phyloP scores from a whole-genome alignment of 768 basidiomycete genomes.

The Russula brevipes region DNA sequence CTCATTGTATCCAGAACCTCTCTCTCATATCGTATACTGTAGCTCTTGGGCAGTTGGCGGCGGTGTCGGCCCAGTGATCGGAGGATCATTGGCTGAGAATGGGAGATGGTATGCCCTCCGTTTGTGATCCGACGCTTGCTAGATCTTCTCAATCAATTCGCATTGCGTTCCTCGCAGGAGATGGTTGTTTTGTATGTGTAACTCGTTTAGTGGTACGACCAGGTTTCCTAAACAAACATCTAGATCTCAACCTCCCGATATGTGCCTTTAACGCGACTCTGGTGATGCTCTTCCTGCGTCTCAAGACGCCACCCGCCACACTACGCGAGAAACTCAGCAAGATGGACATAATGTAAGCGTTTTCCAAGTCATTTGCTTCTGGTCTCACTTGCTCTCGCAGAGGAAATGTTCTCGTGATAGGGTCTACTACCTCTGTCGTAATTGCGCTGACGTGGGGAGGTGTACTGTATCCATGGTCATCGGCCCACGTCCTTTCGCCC shows the following conservation, averaged over 20 bases:
- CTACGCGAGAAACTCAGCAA: conserved; percentile 32
- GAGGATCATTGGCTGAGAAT: conserved; percentile 28
- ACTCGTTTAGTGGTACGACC: background rate
- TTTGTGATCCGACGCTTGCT: background rate
- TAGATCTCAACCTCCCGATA: conserved; percentile 39
- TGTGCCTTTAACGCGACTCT: conserved; percentile 30
- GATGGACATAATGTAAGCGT: conserved; percentile 39
- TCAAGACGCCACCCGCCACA: conserved; percentile 35
- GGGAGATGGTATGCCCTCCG: conserved; percentile 16
- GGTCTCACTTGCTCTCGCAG: conserved; percentile 26
- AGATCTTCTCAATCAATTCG: background rate
- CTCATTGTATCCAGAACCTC: too few relatives aligned
- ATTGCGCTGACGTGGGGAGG: conserved; percentile 43
- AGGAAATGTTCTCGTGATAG: conserved; percentile 35
- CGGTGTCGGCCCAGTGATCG: conserved; percentile 31
- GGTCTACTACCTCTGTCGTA: conserved; percentile 29
- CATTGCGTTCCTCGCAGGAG: conserved; percentile 11
- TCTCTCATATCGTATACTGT: background rate
- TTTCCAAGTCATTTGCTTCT: background rate
- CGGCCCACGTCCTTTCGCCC: conserved; percentile 38
- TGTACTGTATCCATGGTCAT: conserved; percentile 38
- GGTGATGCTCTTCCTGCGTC: conserved; percentile 31
- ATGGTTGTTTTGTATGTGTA: conserved; percentile 25
- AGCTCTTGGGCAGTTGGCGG: conserved; percentile 31
- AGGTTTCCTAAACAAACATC: background rate